A percentile compares a stretch with the other conserved stretches of the same genome.
phyloP scores from a whole-genome alignment of 106 monocot genomes.

The Ottelia alismoides region DNA sequence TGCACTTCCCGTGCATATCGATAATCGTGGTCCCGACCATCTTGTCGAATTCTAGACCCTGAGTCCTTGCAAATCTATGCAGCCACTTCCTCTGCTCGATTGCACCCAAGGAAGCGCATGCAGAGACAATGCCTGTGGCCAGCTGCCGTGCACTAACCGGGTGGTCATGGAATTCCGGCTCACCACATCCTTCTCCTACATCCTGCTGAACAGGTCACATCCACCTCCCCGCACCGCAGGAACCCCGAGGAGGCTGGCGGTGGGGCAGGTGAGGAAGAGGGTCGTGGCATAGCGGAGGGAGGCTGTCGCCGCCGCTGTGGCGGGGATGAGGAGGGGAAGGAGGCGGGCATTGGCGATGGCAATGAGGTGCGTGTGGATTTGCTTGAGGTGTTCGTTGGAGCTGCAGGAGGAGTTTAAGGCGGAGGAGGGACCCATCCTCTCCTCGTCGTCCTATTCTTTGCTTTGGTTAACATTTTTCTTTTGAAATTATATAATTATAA shows the following conservation, averaged over 20 bases:
- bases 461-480: too few relatives aligned
- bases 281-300: too few relatives aligned
- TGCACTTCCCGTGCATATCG: slow-evolving; percentile 49
- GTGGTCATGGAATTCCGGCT: slow-evolving; percentile 42
- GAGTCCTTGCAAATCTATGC: slow-evolving; percentile 24
- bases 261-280: too few relatives aligned
- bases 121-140: slow-evolving; percentile 21
- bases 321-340: too few relatives aligned
- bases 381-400: slow-evolving; percentile 13
- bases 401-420: too few relatives aligned
- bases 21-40: slow-evolving; percentile 27
- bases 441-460: too few relatives aligned
- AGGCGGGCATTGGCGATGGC: too few relatives aligned
- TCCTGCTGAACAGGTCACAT: slow-evolving; percentile 19
- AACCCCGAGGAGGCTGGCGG: too few relatives aligned
- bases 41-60: slow-evolving; percentile 20
- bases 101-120: slow-evolving; percentile 34
- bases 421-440: too few relatives aligned
- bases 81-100: slow-evolving; percentile 42
- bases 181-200: slow-evolving; percentile 26
- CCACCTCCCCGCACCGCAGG: slow-evolving; percentile 35
- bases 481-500: too few relatives aligned
- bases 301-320: too few relatives aligned
- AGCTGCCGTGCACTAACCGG: slow-evolving; percentile 24
- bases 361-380: slow-evolving; percentile 14